Percentiles rank a stretch among this genome's conserved stretches.
Evolutionary conservation across 1,139 yeast species (phyloP).

Genomic region (Magnusiomyces suaveolens): DNA sequence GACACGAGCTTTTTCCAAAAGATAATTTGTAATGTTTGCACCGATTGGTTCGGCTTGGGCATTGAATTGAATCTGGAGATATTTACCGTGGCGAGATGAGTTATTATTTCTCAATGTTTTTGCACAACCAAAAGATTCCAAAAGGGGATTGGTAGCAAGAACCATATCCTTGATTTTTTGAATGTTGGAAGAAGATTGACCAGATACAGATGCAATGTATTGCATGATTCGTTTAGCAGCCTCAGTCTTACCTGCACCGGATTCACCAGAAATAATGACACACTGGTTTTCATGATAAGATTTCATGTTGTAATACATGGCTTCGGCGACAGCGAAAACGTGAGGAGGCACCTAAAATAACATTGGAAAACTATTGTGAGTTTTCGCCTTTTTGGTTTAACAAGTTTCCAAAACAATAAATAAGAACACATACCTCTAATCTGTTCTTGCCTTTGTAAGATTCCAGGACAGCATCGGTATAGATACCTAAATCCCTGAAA

Average conservation of each 20-base stretch:
- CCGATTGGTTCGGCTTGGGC: slow-evolving; percentile 79
- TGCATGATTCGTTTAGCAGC: slow-evolving; percentile 99
- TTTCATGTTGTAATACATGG: slow-evolving; percentile 92
- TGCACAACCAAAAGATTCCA: slow-evolving; percentile 98
- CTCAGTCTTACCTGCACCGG: slow-evolving; percentile 98
- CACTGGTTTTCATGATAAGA: slow-evolving; percentile 93
- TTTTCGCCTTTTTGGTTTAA: too few relatives aligned
- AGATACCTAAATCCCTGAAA: slow-evolving; percentile 89
- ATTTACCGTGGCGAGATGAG: slow-evolving; percentile 96
- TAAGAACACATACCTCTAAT: slow-evolving; percentile 46
- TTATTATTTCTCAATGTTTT: slow-evolving; percentile 93
- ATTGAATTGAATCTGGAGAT: slow-evolving; percentile 83
- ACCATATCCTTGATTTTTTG: slow-evolving; percentile 93
- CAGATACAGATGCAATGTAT: slow-evolving; percentile 84
- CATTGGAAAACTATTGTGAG: too few relatives aligned
- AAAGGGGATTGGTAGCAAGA: slow-evolving; percentile 88
- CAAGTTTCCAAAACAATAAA: too few relatives aligned
- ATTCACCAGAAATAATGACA: slow-evolving; percentile 96
- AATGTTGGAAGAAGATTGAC: slow-evolving; percentile 50
- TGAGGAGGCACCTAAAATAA: slow-evolving; percentile 67
- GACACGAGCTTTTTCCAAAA: slow-evolving; percentile 90
- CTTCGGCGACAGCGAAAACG: slow-evolving; percentile 94
- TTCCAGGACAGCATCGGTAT: slow-evolving; percentile 65
- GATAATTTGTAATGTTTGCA: slow-evolving; percentile 90
- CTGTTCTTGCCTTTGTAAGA: slow-evolving; percentile 86